Evolutionary conservation across 768 basidiomycete genomes (phyloP), one percentile per base, ranked within the genome.

Genomic region (Podaxis sp.): DNA sequence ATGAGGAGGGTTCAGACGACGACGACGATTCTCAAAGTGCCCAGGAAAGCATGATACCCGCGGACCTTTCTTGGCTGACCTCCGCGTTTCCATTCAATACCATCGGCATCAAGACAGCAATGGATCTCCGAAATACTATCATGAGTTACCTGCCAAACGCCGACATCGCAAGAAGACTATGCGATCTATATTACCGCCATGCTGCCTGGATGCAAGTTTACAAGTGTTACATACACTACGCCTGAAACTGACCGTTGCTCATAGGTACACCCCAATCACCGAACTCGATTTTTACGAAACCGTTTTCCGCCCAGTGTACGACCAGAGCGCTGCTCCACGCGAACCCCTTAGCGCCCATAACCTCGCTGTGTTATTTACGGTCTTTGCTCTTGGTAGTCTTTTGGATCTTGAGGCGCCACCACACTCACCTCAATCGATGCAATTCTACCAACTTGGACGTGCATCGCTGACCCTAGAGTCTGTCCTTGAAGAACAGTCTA

Each of bases 171-270:
- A 70, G 70, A 66, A 72, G 67, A 40, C 73, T 85, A 41, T 76
- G 77, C 57, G 76, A 81, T 47, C 76, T 82, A 38, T 90, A 90
- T 72, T 90, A 80, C 72, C 80, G 80, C 66, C 84, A 89, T 70
- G 87, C 85, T 55, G 86, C 85, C 53, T 90, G 87, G 87, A 86
- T 89, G 88, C 87, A 70, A 65, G 87, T 78, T 59, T 38, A 59
- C 37, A 13, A 57, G 53, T 22, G 17, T 49, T 43, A 27, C 60
- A 59, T 37, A n/a, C 43, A 25, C 36, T 27, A 22, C 6, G 13
- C 37, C 55, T 51, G 15, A 47, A 22, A 57, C 61, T 51, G 62
- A 59, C 55, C 25, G 33, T 27, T 51, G 25, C 60, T 8, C 50
- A 17, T 64, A 88, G 87, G 86, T 89, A 89, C 73, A 82, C 79